Conservation (phyloP, 2,329 filamentous ascomycete species). For the Cucurbitaria berberidis region DNA sequence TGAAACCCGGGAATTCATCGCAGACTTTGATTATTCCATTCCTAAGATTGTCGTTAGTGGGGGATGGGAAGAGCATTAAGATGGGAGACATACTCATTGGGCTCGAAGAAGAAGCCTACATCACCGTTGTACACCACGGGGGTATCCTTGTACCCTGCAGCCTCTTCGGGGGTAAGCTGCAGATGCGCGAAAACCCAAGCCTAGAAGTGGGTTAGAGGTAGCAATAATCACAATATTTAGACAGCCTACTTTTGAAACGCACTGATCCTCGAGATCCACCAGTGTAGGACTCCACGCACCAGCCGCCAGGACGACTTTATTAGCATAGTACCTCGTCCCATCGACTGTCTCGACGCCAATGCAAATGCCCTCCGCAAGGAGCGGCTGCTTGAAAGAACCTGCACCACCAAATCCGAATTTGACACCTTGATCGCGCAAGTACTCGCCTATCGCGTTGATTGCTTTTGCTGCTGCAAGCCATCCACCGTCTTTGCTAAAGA, state of each 20-base stretch:
- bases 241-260: conserved; percentile 63
- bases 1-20: conserved; percentile 63
- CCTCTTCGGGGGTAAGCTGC: conserved; percentile 56
- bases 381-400: conserved; percentile 54
- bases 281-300: conserved; percentile 40
- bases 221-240: conserved; percentile 47
- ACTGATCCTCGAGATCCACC: conserved; percentile 38
- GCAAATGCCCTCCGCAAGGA: conserved; percentile 49
- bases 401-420: conserved; percentile 52
- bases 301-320: conserved; percentile 55
- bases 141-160: conserved; percentile 55
- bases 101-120: conserved; percentile 60
- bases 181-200: conserved; percentile 64
- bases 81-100: conserved; percentile 43
- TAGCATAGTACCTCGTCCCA: conserved; percentile 51
- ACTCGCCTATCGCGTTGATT: conserved; percentile 54
- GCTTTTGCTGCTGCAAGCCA: conserved; percentile 58
- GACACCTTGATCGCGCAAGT: conserved; percentile 48
- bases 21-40: conserved; percentile 58
- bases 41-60: not conserved
- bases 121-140: conserved; percentile 62
- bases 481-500: conserved; percentile 53
- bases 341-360: conserved; percentile 52
- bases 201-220: conserved; percentile 32
- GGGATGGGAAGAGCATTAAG: not conserved